Conservation (phyloP, 352 stramenopile species). For the Pythium vanterpoolii region DNA sequence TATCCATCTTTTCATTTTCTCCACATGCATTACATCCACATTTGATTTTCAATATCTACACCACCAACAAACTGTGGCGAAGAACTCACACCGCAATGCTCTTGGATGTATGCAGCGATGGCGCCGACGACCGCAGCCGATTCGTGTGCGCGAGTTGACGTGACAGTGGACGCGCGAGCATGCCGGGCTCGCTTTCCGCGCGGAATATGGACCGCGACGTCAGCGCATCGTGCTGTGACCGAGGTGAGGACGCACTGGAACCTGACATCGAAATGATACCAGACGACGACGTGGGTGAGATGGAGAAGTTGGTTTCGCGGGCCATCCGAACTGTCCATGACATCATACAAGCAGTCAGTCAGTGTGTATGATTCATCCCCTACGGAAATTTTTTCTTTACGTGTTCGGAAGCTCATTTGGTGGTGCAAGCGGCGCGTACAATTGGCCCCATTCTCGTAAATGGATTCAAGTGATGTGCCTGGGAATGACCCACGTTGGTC, state of each 20-base stretch:
- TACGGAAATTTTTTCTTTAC: background rate
- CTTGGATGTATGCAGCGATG: background rate
- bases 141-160: background rate
- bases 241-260: conserved; percentile 1
- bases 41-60: too few species aligned
- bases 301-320: conserved; percentile 23
- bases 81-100: conserved; percentile 2
- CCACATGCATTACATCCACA: too few species aligned
- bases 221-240: background rate
- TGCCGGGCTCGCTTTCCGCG: conserved; percentile 13
- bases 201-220: conserved; percentile 8
- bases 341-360: background rate
- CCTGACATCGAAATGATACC: conserved; percentile 1
- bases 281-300: conserved; percentile 18
- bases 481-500: conserved; percentile 16
- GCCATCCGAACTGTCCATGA: conserved; percentile 21
- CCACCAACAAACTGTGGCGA: background rate
- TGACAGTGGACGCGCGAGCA: background rate
- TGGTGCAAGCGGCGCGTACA: conserved; percentile 19
- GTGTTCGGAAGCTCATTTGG: conserved; percentile 29
- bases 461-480: conserved; percentile 14
- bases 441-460: conserved; percentile 17
- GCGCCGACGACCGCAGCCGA: background rate
- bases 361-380: too few species aligned
- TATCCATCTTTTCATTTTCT: too few species aligned